Conservation (phyloP, 805 yeast species). For the Brettanomyces nanus region DNA sequence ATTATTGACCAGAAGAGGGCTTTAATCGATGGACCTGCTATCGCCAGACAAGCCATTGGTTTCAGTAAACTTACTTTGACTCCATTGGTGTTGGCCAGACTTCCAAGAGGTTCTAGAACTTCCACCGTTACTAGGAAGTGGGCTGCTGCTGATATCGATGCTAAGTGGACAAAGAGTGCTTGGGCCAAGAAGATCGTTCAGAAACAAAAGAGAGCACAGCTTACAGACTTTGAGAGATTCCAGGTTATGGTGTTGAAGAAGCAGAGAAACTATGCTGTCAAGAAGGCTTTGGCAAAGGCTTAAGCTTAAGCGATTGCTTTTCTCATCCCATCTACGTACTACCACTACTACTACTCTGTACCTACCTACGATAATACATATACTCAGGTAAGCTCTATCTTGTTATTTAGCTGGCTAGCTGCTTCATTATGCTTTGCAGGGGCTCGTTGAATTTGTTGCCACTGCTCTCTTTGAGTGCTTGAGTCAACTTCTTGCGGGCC, state of each 20-base stretch:
- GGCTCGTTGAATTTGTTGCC: neutral
- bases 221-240: constrained; percentile 98
- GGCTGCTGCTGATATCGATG: constrained; percentile 80
- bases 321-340: constrained; percentile 5
- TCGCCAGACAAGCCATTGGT: constrained; percentile 86
- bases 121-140: constrained; percentile 84
- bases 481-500: constrained; percentile 17
- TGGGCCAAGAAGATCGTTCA: constrained; percentile 99
- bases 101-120: constrained; percentile 95
- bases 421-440: neutral
- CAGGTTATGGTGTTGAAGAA: constrained; percentile 95
- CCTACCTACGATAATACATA: too few species aligned
- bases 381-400: too few species aligned
- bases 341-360: too few species aligned
- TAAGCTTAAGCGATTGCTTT: constrained; percentile 32
- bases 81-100: constrained; percentile 73
- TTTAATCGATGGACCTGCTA: constrained; percentile 95
- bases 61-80: constrained; percentile 89
- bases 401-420: neutral
- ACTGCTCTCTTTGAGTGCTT: constrained; percentile 2
- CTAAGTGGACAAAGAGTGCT: constrained; percentile 86
- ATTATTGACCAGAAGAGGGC: constrained; percentile 99
- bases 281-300: constrained; percentile 96
- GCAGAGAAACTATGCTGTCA: constrained; percentile 92
- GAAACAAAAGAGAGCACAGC: constrained; percentile 86